Base-by-base conservation (phyloP, 148 eudicot species). In the Salicornia ramosissima region DNA sequence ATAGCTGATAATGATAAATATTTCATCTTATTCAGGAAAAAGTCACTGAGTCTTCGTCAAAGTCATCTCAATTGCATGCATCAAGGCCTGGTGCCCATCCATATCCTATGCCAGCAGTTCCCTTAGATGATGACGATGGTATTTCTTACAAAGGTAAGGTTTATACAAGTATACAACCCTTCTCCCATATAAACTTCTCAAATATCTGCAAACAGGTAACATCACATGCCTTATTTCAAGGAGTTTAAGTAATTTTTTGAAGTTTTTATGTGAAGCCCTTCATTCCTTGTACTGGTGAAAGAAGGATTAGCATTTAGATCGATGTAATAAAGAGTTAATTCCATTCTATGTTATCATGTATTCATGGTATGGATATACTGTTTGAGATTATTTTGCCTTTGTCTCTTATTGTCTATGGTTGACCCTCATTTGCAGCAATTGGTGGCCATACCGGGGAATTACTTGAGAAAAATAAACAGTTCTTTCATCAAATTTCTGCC, bases 401-500 rank as follows among this genome's bases (percentile, higher is more conserved):
- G 8, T 28, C 29, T 65, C 46, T 71, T 19, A 65, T 63, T 30
- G 26, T 54, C 14, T 9, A 42, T 39, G 31, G 19, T 40, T 25
- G 53, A 40, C 45, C 30, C 53, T 74, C 69, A 21, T 78, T 81
- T 91, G 84, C 90, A 94, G 99, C 80, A 70, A 87, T 94, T 78
- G 99, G 99, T 73, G 97, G 99, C 59, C 65, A 80, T 52, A 65
- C 85, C 66, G 99, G 93, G 64, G 87, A 86, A 74, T 84, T 94
- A 77, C 99, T 94, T 81, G 87, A 94, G 84, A 91, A 91, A 80
- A 94, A 78, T 79, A 86, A 86, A 78, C 88, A 84, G 67, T 83
- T 82, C 67, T 83, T 94, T 68, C 87, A 82, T 53, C 89, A 94
- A 81, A 88, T 94, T 69, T 87, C 91, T 36, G 69, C 83, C 28